These are phyloP conservation scores for Prinsepia uniflora DNA, from an alignment of 306 rosid species.

Conservation along the genomic window DNA sequence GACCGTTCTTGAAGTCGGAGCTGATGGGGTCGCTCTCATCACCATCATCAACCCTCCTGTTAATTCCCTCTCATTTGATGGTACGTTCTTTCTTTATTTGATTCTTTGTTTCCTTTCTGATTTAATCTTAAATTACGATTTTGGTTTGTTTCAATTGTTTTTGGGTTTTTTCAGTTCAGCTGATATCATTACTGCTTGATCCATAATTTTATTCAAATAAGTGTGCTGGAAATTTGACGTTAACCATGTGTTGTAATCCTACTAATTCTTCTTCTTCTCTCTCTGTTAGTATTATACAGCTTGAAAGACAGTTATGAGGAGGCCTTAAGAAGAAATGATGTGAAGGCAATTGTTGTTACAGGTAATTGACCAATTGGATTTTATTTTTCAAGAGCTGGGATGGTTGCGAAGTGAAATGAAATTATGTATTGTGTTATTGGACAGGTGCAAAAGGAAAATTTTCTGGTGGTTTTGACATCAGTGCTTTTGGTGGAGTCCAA, in stretches of 20 bases:
- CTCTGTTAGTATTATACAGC: slow-evolving; percentile 52
- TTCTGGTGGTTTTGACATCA: slow-evolving; percentile 96
- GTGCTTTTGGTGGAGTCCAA: slow-evolving; percentile 64
- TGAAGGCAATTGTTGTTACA: slow-evolving; percentile 84
- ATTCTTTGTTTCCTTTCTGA: background rate
- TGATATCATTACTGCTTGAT: background rate
- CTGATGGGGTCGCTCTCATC: slow-evolving; percentile 86
- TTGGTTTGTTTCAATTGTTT: background rate
- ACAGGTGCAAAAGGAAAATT: slow-evolving; percentile 83
- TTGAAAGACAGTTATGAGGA: slow-evolving; percentile 65
- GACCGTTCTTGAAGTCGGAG: slow-evolving; percentile 68
- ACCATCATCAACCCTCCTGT: slow-evolving; percentile 94
- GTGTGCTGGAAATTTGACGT: background rate
- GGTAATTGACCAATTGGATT: slow-evolving; percentile 33
- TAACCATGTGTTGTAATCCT: background rate
- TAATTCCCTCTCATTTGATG: slow-evolving; percentile 89
- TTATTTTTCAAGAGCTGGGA: slow-evolving; percentile 4
- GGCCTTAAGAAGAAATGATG: slow-evolving; percentile 72
- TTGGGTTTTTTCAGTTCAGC: background rate
- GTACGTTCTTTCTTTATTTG: slow-evolving; percentile 26
- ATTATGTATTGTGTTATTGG: slow-evolving; percentile 7
- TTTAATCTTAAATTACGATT: background rate
- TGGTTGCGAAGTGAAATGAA: slow-evolving; percentile 12
- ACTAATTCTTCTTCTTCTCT: background rate
- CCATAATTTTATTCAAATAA: background rate